Percentiles rank a stretch among this genome's conserved stretches.
Evolutionary conservation across 331 rosid genomes (phyloP).

Genomic region (Saraca asoca): DNA sequence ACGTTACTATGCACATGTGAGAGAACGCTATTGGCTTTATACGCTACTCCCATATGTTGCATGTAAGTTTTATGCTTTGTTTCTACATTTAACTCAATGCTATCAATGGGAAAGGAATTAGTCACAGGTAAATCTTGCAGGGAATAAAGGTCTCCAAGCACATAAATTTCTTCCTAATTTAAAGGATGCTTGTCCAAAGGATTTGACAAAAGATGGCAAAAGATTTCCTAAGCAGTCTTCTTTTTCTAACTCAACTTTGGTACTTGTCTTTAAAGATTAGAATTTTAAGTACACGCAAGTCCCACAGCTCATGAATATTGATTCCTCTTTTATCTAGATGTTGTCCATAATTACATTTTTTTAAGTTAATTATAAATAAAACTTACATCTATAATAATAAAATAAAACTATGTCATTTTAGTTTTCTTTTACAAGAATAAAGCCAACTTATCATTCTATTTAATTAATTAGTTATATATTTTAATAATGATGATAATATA

Average conservation of each 20-base stretch:
- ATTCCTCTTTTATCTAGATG: no score
- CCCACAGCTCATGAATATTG: conserved; percentile 37
- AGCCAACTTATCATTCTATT: conserved; percentile 37
- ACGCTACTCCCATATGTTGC: no score
- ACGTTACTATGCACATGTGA: no score
- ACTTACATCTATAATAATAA: conserved; percentile 22
- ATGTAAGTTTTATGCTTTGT: no score
- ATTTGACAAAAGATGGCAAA: conserved; percentile 31
- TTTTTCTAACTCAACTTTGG: not conserved
- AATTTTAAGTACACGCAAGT: conserved; percentile 33
- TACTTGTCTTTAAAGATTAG: not conserved
- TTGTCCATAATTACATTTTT: not conserved
- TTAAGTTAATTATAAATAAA: not conserved
- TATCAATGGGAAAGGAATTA: no score
- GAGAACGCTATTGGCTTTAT: no score
- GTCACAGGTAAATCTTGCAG: no score
- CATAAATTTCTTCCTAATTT: conserved; percentile 11
- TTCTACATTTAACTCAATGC: no score
- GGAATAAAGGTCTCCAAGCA: not conserved
- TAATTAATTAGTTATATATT: conserved; percentile 3
- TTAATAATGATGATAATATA: conserved; percentile 15
- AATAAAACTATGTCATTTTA: no score
- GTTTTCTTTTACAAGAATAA: conserved; percentile 10
- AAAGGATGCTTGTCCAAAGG: conserved; percentile 11
- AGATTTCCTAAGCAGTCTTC: conserved; percentile 8